Evolutionary conservation across 23 red algal genomes (phyloP).

Genomic region (Rhodosorus marinus): DNA sequence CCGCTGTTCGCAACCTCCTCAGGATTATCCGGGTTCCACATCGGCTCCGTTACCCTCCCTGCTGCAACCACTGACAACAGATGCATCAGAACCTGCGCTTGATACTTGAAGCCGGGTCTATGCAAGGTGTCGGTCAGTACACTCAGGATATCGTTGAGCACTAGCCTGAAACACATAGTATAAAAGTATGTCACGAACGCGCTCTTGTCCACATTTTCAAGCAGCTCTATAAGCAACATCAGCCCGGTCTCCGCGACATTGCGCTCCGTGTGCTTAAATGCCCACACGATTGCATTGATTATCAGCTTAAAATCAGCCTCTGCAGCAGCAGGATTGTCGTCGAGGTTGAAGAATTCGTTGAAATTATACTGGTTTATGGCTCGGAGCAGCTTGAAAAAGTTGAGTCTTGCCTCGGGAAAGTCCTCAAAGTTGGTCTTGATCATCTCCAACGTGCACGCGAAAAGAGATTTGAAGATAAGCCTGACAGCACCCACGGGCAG

Average conservation of each 20-base stretch:
- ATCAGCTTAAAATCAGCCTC: constrained; percentile 79
- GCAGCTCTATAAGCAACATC: constrained; percentile 62
- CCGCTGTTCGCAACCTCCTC: constrained; percentile 15
- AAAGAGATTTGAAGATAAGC: constrained; percentile 64
- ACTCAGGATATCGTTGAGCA: constrained; percentile 78
- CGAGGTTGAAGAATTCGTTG: constrained; percentile 52
- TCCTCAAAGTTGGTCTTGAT: constrained; percentile 99
- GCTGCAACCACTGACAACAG: constrained; percentile 42
- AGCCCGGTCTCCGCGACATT: constrained; percentile 95
- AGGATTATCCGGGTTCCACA: constrained; percentile 40
- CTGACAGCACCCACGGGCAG: constrained; percentile 19
- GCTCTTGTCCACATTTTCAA: constrained; percentile 50
- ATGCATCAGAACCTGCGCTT: constrained; percentile 60
- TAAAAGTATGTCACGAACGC: constrained; percentile 71
- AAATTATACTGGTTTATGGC: constrained; percentile 72
- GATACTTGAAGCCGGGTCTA: constrained; percentile 76
- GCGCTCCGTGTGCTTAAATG: constrained; percentile 93
- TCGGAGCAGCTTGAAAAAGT: constrained; percentile 79
- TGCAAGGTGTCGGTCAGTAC: constrained; percentile 93
- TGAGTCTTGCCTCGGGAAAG: constrained; percentile 79
- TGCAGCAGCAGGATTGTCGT: constrained; percentile 51
- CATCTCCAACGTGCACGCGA: constrained; percentile 77
- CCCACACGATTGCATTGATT: constrained; percentile 96
- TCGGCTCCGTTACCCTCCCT: constrained; percentile 60
- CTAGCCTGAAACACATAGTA: constrained; percentile 51